Percentiles rank a stretch among this genome's conserved stretches.
Evolutionary conservation across 805 yeast genomes (phyloP).

Genomic region (Saccharomycodes ludwigii): DNA sequence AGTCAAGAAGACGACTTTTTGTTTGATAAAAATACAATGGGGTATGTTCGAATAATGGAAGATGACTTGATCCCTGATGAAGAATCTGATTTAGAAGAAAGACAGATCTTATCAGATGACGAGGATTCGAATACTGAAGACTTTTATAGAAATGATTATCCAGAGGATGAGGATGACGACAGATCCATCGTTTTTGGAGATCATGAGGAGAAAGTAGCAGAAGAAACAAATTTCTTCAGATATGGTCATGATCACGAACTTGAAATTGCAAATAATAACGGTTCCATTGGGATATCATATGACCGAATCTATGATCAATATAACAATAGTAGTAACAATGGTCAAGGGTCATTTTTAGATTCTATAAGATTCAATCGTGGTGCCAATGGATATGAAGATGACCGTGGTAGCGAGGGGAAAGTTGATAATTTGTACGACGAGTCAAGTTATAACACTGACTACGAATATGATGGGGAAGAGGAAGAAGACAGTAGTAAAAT

Average conservation of each 20-base stretch:
- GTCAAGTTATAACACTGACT: slow-evolving; percentile 22
- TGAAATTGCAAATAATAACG: slow-evolving; percentile 9
- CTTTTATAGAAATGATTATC: slow-evolving; percentile 85
- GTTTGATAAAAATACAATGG: slow-evolving; percentile 23
- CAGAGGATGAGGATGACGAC: slow-evolving; percentile 79
- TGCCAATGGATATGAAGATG: slow-evolving; percentile 71
- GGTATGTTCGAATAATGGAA: slow-evolving; percentile 31
- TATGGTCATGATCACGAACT: slow-evolving; percentile 5
- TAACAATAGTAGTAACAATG: neutral
- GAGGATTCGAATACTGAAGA: slow-evolving; percentile 89
- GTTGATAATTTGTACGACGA: slow-evolving; percentile 20
- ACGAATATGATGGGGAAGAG: slow-evolving; percentile 21
- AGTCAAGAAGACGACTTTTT: slow-evolving; percentile 38
- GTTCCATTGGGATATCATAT: slow-evolving; percentile 5
- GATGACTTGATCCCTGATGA: slow-evolving; percentile 26
- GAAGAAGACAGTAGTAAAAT: slow-evolving; percentile 20
- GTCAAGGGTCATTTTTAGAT: slow-evolving; percentile 5
- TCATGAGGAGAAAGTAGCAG: slow-evolving; percentile 23
- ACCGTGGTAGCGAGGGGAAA: slow-evolving; percentile 39
- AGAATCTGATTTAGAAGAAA: slow-evolving; percentile 28
- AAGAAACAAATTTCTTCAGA: slow-evolving; percentile 1
- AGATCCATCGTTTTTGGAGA: slow-evolving; percentile 24
- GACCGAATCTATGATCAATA: slow-evolving; percentile 3
- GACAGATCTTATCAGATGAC: slow-evolving; percentile 43
- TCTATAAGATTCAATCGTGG: slow-evolving; percentile 47